phyloP scores from a whole-genome alignment of 306 rosid genomes.

The Dicorynia guianensis region DNA sequence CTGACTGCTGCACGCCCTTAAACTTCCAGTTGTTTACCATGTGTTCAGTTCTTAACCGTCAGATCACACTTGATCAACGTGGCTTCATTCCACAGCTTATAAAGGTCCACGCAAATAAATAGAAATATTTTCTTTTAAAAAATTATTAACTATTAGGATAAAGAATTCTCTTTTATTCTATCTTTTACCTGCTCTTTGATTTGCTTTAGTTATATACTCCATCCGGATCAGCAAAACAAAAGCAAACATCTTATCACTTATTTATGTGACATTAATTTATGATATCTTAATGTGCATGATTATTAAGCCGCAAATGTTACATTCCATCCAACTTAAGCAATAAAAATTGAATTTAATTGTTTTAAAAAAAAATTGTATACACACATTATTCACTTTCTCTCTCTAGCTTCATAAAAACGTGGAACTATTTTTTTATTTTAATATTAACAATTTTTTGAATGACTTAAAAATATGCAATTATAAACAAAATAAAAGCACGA shows the following conservation, averaged over 20 bases:
- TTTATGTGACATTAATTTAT: constrained; percentile 1
- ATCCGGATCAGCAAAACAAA: background rate
- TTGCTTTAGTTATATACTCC: background rate
- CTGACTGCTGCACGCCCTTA: too few species aligned
- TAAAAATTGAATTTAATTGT: too few species aligned
- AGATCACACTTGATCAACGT: constrained; percentile 10
- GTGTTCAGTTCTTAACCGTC: background rate
- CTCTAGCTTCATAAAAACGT: too few species aligned
- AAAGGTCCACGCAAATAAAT: constrained; percentile 3
- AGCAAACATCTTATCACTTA: constrained; percentile 34
- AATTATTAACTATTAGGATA: too few species aligned
- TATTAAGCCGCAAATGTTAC: background rate
- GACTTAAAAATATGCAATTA: too few species aligned
- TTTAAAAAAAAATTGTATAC: too few species aligned
- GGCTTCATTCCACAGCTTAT: background rate
- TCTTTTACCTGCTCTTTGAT: background rate
- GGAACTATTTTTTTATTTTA: too few species aligned
- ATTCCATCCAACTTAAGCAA: background rate
- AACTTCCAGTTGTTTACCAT: background rate
- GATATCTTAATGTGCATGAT: background rate
- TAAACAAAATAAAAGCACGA: too few species aligned
- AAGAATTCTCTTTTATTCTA: background rate
- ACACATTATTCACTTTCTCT: too few species aligned
- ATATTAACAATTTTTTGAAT: too few species aligned
- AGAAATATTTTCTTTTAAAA: constrained; percentile 11